Percentiles rank a stretch among this genome's conserved stretches.
Evolutionary conservation across 2,329 filamentous ascomycete species (phyloP).

Genomic region (Phialocephala sp.): DNA sequence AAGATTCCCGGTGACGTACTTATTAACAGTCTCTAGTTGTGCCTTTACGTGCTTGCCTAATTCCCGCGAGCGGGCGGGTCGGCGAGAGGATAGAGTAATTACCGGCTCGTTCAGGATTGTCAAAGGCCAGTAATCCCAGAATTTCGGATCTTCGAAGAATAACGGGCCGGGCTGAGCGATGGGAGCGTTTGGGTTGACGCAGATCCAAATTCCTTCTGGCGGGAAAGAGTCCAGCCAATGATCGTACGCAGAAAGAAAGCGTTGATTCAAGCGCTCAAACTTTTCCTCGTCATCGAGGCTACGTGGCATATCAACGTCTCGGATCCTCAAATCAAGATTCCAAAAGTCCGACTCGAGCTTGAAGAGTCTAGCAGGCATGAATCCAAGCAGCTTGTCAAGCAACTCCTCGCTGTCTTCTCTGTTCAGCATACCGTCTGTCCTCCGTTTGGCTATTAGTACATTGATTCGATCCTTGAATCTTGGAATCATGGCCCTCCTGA

Average conservation of each 20-base stretch:
- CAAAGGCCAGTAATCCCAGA: neutral
- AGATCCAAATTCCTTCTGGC: neutral
- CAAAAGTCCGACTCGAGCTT: slow-evolving; percentile 12
- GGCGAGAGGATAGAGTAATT: neutral
- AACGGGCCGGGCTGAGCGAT: neutral
- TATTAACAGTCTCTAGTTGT: neutral
- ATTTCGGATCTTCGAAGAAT: neutral
- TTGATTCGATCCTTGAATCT: slow-evolving; percentile 15
- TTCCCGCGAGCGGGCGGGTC: neutral
- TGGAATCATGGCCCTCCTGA: neutral
- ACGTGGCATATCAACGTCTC: neutral
- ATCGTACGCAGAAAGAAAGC: neutral
- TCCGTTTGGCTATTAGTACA: slow-evolving; percentile 1
- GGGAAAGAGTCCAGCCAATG: neutral
- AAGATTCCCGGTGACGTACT: neutral
- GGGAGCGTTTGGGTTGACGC: neutral
- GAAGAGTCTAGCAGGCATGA: slow-evolving; percentile 16
- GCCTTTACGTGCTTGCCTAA: neutral
- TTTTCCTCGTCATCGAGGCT: neutral
- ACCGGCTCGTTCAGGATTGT: neutral
- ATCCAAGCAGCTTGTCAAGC: slow-evolving; percentile 11
- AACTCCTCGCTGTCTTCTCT: slow-evolving; percentile 21
- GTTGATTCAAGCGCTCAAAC: neutral
- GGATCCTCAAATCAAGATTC: slow-evolving; percentile 12
- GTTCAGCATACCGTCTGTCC: neutral